Conservation (phyloP, 139 green algal species). For the Volvox africanus region DNA sequence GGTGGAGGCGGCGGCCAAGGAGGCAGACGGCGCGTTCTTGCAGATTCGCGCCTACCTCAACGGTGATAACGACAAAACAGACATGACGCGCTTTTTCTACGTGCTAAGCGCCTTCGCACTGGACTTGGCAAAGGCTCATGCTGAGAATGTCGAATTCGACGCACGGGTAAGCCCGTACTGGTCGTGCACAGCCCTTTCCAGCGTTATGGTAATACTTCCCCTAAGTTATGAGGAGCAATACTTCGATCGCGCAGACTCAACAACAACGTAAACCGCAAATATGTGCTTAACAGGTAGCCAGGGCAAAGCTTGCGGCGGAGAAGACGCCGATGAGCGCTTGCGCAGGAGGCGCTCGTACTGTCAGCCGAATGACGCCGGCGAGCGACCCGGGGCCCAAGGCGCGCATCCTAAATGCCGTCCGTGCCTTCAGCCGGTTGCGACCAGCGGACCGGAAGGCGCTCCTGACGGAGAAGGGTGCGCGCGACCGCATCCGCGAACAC, state of each 20-base stretch:
- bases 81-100: conserved; percentile 61
- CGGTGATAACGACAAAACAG: conserved; percentile 51
- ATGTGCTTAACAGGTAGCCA: neutral
- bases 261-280: too few species aligned
- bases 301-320: neutral
- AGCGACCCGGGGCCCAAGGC: conserved; percentile 38
- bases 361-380: neutral
- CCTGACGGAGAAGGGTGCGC: conserved; percentile 60
- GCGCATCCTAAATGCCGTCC: conserved; percentile 2
- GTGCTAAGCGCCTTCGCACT: conserved; percentile 58
- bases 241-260: too few species aligned
- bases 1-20: conserved; percentile 4
- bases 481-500: conserved; percentile 44
- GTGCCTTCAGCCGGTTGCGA: conserved; percentile 21
- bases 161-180: conserved; percentile 24
- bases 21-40: conserved; percentile 12
- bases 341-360: neutral
- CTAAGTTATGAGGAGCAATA: too few species aligned
- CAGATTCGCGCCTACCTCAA: conserved; percentile 61
- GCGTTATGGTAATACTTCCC: too few species aligned
- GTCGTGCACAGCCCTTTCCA: too few species aligned
- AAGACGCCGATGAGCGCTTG: neutral
- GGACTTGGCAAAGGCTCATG: conserved; percentile 60
- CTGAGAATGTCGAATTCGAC: conserved; percentile 63
- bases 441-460: conserved; percentile 36